Conservation (phyloP, 2,329 filamentous ascomycete genomes). For the Cladophialophora chaetospira region DNA sequence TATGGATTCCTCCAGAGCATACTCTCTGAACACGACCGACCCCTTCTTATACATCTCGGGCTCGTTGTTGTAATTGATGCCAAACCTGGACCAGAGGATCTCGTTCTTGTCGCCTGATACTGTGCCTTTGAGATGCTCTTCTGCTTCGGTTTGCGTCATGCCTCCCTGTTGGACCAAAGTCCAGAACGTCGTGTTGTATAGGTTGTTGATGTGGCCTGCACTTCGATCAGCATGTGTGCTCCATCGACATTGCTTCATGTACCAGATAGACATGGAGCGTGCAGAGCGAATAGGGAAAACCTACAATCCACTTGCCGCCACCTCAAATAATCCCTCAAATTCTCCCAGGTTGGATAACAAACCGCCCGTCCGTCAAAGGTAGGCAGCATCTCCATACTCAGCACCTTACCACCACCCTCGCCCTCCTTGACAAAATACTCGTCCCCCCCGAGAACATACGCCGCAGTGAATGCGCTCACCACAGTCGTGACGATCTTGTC, state of each 20-base stretch:
- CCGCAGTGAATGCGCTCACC: slow-evolving; percentile 88
- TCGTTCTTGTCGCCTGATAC: slow-evolving; percentile 90
- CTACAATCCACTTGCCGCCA: slow-evolving; percentile 96
- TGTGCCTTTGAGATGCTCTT: slow-evolving; percentile 78
- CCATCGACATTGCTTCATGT: too few species aligned
- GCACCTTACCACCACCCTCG: slow-evolving; percentile 36
- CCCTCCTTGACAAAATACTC: background rate
- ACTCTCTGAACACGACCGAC: slow-evolving; percentile 85
- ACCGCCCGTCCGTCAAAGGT: slow-evolving; percentile 93
- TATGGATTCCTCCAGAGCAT: slow-evolving; percentile 58
- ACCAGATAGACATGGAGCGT: too few species aligned
- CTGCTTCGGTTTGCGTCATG: slow-evolving; percentile 74
- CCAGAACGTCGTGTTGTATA: slow-evolving; percentile 99
- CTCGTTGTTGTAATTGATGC: slow-evolving; percentile 98
- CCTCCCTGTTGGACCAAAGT: slow-evolving; percentile 76
- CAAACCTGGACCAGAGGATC: slow-evolving; percentile 84
- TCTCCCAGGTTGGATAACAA: slow-evolving; percentile 78
- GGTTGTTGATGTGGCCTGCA: slow-evolving; percentile 91
- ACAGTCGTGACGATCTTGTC: slow-evolving; percentile 91
- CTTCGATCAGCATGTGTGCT: background rate
- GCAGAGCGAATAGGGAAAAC: slow-evolving; percentile 35
- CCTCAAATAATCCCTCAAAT: slow-evolving; percentile 90
- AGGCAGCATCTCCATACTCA: slow-evolving; percentile 71
- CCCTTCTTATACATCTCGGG: slow-evolving; percentile 90
- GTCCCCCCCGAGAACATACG: slow-evolving; percentile 80